Evolutionary conservation across 495 filamentous ascomycete genomes (phyloP).

Genomic region (Aspergillus haitiensis): DNA sequence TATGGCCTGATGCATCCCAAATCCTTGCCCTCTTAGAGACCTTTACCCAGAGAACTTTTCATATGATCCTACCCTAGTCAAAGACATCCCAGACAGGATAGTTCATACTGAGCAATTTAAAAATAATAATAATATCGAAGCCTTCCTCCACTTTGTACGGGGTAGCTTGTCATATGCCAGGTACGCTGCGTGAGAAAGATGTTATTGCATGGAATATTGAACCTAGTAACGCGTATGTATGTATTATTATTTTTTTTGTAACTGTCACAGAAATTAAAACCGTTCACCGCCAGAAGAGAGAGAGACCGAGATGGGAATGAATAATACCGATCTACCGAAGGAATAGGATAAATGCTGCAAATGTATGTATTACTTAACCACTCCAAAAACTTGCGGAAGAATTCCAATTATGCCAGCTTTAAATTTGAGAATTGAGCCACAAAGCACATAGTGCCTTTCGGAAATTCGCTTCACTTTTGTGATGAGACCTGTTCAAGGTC

Average conservation of each 20-base stretch:
- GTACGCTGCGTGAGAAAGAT: not conserved
- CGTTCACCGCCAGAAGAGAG: too few species aligned
- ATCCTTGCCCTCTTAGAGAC: conserved; percentile 1
- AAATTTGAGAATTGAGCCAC: conserved; percentile 20
- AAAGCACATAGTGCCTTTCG: conserved; percentile 9
- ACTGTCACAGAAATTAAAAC: too few species aligned
- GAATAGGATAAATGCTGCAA: not conserved
- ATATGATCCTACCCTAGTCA: conserved; percentile 8
- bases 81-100: not conserved
- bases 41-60: conserved; percentile 2
- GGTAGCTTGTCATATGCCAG: conserved; percentile 15
- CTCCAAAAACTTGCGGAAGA: not conserved
- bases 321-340: too few species aligned
- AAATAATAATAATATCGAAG: not conserved
- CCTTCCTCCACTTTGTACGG: not conserved
- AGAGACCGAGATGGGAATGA: too few species aligned
- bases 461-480: conserved; percentile 22
- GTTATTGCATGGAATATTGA: conserved; percentile 6
- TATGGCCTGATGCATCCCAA: conserved; percentile 10
- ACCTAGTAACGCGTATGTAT: not conserved
- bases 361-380: not conserved
- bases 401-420: conserved; percentile 7
- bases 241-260: too few species aligned
- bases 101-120: not conserved
- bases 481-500: conserved; percentile 28